Percentiles rank a stretch among this genome's conserved stretches.
These are phyloP conservation scores for Pestalotiopsis sp. DNA, from an alignment of 2,329 filamentous ascomycete species.

Conservation along the genomic window DNA sequence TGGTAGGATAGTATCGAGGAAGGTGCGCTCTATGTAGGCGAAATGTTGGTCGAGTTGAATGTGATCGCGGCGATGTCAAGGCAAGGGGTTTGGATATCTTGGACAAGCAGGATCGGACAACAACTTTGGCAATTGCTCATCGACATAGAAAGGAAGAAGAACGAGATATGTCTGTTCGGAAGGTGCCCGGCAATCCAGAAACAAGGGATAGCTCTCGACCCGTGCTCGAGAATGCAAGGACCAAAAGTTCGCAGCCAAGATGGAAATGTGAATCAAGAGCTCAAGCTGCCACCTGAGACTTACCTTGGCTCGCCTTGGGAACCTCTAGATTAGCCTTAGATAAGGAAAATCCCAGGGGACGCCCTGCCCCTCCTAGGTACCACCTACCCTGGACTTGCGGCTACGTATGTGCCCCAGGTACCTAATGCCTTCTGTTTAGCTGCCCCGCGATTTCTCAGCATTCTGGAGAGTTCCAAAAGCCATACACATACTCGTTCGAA, in stretches of 20 bases:
- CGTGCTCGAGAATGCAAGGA: background rate
- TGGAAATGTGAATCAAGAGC: background rate
- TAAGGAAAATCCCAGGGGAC: background rate
- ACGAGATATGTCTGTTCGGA: background rate
- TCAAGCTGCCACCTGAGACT: background rate
- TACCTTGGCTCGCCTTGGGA: background rate
- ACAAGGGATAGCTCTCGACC: background rate
- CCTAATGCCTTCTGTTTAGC: background rate
- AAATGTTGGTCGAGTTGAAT: background rate
- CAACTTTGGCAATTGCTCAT: no score
- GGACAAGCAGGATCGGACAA: no score
- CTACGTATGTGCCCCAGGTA: background rate
- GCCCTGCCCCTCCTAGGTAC: background rate
- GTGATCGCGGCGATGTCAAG: background rate
- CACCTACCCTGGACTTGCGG: background rate
- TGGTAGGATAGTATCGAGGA: background rate
- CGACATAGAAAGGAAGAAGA: no score
- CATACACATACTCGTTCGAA: background rate
- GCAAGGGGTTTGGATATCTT: background rate
- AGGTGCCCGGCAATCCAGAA: background rate
- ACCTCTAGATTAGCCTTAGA: background rate
- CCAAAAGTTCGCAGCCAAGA: background rate
- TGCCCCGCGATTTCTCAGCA: slow-evolving; percentile 17
- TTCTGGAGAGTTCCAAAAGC: slow-evolving; percentile 23
- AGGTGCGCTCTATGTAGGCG: background rate